phyloP scores from a whole-genome alignment of 1,284 basidiomycete species.

The Rhodotorula sp. region DNA sequence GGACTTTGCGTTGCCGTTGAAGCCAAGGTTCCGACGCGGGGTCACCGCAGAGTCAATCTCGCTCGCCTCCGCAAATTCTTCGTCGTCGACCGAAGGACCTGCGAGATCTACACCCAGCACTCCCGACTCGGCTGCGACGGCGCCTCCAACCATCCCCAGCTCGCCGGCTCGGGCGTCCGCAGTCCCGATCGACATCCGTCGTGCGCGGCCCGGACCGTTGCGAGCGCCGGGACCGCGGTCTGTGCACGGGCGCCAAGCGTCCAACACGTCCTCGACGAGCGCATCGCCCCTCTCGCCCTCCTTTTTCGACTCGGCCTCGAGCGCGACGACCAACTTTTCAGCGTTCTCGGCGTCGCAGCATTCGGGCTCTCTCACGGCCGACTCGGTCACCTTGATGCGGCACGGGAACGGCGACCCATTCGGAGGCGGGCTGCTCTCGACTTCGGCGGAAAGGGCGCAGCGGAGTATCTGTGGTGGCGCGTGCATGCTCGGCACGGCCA shows the following conservation, averaged over 20 bases:
- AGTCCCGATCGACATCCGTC: constrained; percentile 9
- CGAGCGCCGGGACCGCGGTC: constrained; percentile 9
- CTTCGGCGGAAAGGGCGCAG: constrained; percentile 7
- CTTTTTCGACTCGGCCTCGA: constrained; percentile 28
- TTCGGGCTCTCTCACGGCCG: constrained; percentile 19
- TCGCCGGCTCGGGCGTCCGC: neutral
- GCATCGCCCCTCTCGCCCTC: constrained; percentile 34
- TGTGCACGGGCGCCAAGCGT: constrained; percentile 21
- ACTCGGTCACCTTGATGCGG: constrained; percentile 11
- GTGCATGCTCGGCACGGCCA: constrained; percentile 36
- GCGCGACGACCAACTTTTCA: constrained; percentile 18
- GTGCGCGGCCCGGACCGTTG: constrained; percentile 13
- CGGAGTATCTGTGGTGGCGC: constrained; percentile 32
- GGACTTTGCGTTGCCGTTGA: constrained; percentile 13
- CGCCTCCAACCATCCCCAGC: neutral
- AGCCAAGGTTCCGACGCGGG: neutral
- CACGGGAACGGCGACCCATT: constrained; percentile 16
- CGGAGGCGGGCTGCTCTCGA: constrained; percentile 1
- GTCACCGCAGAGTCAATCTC: neutral
- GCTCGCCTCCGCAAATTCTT: neutral
- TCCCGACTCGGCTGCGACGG: neutral
- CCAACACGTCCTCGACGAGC: constrained; percentile 30
- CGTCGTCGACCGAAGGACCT: neutral
- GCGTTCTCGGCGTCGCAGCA: constrained; percentile 25
- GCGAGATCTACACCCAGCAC: neutral